Percentiles rank a stretch among this genome's conserved stretches.
Conservation (phyloP, 2,329 filamentous ascomycete species). For the Ceratocystis alfenasii region DNA sequence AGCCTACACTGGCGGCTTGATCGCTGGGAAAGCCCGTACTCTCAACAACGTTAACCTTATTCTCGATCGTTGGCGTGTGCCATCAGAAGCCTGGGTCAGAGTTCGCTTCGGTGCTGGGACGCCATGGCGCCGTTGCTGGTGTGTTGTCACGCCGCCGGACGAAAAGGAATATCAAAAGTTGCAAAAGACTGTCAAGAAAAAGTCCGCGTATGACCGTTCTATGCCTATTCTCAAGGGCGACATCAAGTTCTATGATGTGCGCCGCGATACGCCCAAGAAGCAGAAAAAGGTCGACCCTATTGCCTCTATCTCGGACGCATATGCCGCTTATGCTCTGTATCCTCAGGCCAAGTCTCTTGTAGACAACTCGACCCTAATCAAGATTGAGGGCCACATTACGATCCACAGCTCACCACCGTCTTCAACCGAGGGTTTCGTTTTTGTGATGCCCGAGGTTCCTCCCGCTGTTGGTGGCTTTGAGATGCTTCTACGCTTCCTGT, state of each 20-base stretch:
- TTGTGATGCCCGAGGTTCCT: constrained; percentile 90
- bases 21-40: constrained; percentile 82
- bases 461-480: constrained; percentile 91
- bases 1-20: constrained; percentile 88
- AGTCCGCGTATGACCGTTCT: constrained; percentile 68
- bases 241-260: constrained; percentile 88
- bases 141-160: constrained; percentile 80
- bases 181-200: constrained; percentile 71
- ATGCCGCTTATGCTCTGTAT: constrained; percentile 88
- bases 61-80: constrained; percentile 66
- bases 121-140: constrained; percentile 94
- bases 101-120: constrained; percentile 93
- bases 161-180: constrained; percentile 82
- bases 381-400: constrained; percentile 82
- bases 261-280: constrained; percentile 64
- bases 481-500: constrained; percentile 84
- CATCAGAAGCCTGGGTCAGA: constrained; percentile 83
- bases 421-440: constrained; percentile 83
- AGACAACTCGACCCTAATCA: constrained; percentile 85
- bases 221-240: constrained; percentile 63
- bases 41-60: constrained; percentile 85
- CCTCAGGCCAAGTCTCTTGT: constrained; percentile 89
- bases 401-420: constrained; percentile 70
- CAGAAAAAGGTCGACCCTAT: constrained; percentile 86
- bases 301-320: constrained; percentile 81